Percentiles rank a stretch among this genome's conserved stretches.
Evolutionary conservation across 345 rosid species (phyloP).

Genomic region (Gossypium ekmanianum): DNA sequence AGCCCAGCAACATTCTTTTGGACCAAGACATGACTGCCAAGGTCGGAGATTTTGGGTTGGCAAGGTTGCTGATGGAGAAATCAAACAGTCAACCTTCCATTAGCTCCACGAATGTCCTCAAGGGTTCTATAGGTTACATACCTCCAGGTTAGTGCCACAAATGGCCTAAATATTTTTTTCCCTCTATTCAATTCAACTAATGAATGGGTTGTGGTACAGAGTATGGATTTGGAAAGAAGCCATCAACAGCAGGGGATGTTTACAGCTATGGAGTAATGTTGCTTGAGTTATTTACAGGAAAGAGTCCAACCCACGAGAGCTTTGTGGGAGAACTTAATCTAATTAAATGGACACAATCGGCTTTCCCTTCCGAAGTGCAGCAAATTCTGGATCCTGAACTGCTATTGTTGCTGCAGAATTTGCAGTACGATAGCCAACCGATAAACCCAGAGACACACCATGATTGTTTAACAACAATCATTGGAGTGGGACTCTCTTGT

Average conservation of each 20-base stretch:
- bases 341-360: constrained; percentile 33
- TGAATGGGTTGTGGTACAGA: constrained; percentile 27
- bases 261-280: constrained; percentile 43
- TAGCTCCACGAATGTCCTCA: constrained; percentile 35
- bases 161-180: background rate
- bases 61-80: constrained; percentile 30
- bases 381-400: constrained; percentile 38
- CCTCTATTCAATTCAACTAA: background rate
- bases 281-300: constrained; percentile 41
- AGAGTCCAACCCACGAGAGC: constrained; percentile 37
- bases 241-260: constrained; percentile 50
- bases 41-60: constrained; percentile 55
- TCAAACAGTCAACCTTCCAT: constrained; percentile 23
- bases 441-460: background rate
- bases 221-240: constrained; percentile 42
- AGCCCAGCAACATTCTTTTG: constrained; percentile 40
- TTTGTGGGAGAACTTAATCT: constrained; percentile 36
- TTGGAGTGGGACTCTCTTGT: constrained; percentile 45
- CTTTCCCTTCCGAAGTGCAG: constrained; percentile 16
- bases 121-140: constrained; percentile 51
- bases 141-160: constrained; percentile 43
- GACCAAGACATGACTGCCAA: constrained; percentile 46
- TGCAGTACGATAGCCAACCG: background rate
- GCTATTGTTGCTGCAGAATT: background rate
- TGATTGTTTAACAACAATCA: constrained; percentile 28